Percentiles rank a stretch among this genome's conserved stretches.
phyloP scores from a whole-genome alignment of 2,329 filamentous ascomycete genomes.

The Beauveria scarabaeidicola region DNA sequence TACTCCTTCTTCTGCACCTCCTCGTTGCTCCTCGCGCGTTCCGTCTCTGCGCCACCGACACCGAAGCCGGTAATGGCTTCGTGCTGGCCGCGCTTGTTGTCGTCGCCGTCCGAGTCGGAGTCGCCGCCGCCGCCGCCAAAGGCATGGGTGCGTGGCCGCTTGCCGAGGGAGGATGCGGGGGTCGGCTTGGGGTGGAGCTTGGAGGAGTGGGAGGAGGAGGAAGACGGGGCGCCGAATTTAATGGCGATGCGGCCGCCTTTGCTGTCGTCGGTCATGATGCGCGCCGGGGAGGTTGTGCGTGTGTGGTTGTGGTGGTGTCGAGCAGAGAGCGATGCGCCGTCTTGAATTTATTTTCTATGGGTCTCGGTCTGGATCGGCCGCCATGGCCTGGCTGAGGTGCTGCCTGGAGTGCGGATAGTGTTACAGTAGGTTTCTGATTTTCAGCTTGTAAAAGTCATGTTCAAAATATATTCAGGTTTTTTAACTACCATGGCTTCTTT shows the following conservation, averaged over 20 bases:
- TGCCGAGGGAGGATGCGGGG: conserved; percentile 38
- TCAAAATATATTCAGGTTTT: too few species aligned
- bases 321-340: background rate
- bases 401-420: background rate
- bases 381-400: background rate
- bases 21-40: conserved; percentile 22
- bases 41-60: conserved; percentile 34
- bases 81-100: conserved; percentile 24
- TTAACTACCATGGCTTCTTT: too few species aligned
- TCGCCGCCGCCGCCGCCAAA: conserved; percentile 31
- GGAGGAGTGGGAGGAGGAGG: conserved; percentile 23
- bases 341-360: conserved; percentile 7
- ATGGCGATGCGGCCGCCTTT: conserved; percentile 38
- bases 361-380: background rate
- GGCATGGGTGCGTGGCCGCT: conserved; percentile 35
- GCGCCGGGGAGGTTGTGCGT: background rate
- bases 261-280: conserved; percentile 30
- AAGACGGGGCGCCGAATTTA: conserved; percentile 31
- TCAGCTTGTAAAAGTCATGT: too few species aligned
- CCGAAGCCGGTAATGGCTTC: conserved; percentile 45
- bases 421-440: too few species aligned
- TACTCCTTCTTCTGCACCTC: conserved; percentile 28
- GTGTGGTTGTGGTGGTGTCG: conserved; percentile 2
- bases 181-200: conserved; percentile 16
- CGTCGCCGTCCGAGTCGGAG: conserved; percentile 30